A percentile compares a stretch with the other conserved stretches of the same genome.
These are phyloP conservation scores for Xylaria polymorpha DNA, from an alignment of 2,329 filamentous ascomycete species.

Conservation along the genomic window DNA sequence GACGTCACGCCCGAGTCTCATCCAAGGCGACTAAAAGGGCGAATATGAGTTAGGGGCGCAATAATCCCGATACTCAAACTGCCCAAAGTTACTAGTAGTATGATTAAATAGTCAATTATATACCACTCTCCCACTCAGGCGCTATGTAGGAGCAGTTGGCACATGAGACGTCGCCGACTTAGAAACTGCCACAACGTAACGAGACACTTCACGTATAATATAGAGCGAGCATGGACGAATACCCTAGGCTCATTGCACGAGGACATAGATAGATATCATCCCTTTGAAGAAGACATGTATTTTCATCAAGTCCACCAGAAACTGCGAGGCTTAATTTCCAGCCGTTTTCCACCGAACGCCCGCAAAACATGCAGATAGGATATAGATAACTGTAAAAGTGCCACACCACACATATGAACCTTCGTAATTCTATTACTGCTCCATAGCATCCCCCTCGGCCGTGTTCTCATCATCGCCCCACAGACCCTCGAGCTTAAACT, in stretches of 20 bases:
- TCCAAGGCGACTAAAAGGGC: neutral
- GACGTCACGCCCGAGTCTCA: neutral
- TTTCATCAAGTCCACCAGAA: conserved; percentile 22
- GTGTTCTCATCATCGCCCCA: conserved; percentile 75
- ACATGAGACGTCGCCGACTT: neutral
- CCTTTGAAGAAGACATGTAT: neutral
- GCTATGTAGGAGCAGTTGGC: neutral
- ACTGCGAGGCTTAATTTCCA: neutral
- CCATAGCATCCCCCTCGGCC: conserved; percentile 61
- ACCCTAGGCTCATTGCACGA: neutral
- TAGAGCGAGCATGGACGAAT: neutral
- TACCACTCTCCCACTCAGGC: neutral
- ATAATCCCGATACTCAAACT: neutral
- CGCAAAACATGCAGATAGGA: conserved; percentile 14
- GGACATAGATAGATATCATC: neutral
- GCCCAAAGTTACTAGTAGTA: neutral
- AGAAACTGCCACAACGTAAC: neutral
- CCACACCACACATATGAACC: conserved; percentile 3
- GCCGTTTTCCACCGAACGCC: conserved; percentile 35
- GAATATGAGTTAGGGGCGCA: neutral
- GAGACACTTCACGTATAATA: neutral
- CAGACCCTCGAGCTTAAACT: conserved; percentile 93
- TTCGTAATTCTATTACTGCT: conserved; percentile 54
- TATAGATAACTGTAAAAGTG: conserved; percentile 10
- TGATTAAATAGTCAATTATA: neutral